Evolutionary conservation across 2,329 filamentous ascomycete species (phyloP).

Genomic region (Aureobasidium uvarum): DNA sequence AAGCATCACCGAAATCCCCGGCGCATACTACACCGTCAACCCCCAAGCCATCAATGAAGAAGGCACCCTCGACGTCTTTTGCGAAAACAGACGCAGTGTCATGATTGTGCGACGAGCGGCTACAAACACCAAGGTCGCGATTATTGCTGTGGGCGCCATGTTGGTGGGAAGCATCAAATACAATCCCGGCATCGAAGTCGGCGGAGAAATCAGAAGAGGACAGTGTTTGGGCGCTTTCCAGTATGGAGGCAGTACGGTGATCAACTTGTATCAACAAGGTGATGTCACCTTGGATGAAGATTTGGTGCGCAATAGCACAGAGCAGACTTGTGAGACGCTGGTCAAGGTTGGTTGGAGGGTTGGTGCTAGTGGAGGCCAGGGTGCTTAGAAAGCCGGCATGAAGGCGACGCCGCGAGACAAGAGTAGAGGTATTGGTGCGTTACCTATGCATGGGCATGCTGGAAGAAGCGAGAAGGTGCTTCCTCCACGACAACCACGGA

Average conservation of each 20-base stretch:
- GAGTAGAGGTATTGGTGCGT: slow-evolving; percentile 1
- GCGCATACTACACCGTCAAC: slow-evolving; percentile 46
- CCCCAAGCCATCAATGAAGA: slow-evolving; percentile 44
- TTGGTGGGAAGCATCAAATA: slow-evolving; percentile 47
- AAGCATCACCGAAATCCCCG: slow-evolving; percentile 41
- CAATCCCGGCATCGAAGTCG: slow-evolving; percentile 39
- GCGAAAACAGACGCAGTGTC: slow-evolving; percentile 45
- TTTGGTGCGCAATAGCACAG: slow-evolving; percentile 41
- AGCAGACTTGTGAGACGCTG: slow-evolving; percentile 43
- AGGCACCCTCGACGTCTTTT: slow-evolving; percentile 46
- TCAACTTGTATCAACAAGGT: slow-evolving; percentile 41
- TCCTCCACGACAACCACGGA: too few relatives aligned
- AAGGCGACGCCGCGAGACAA: not conserved
- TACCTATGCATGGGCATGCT: not conserved
- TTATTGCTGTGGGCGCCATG: slow-evolving; percentile 48
- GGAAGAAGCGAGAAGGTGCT: not conserved
- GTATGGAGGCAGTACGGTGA: slow-evolving; percentile 47
- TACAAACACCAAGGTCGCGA: slow-evolving; percentile 37
- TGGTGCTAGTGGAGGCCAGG: slow-evolving; percentile 26
- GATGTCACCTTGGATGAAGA: slow-evolving; percentile 43
- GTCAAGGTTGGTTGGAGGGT: slow-evolving; percentile 43
- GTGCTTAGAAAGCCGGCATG: slow-evolving; percentile 10
- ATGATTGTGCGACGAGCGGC: slow-evolving; percentile 40
- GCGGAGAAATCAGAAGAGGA: slow-evolving; percentile 39
- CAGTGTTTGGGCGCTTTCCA: slow-evolving; percentile 45